Evolutionary conservation across 2,329 filamentous ascomycete genomes (phyloP).

Genomic region (Rutstroemia sp.): DNA sequence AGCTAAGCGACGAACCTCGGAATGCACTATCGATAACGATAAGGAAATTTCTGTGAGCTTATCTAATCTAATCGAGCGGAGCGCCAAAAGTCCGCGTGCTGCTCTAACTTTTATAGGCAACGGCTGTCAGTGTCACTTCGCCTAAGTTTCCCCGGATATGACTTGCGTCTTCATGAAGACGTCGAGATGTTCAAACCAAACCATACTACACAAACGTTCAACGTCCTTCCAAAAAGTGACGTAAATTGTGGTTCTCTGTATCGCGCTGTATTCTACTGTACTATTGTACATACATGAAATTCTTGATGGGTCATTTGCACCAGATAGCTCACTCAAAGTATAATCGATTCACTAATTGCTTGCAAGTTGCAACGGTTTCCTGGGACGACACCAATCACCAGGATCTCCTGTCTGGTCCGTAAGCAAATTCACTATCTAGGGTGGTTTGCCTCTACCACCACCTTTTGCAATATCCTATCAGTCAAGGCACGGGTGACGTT

Average conservation of each 20-base stretch:
- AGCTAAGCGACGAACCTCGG: not conserved
- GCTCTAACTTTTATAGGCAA: no score
- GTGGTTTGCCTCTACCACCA: not conserved
- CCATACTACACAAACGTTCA: no score
- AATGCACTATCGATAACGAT: not conserved
- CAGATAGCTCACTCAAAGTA: no score
- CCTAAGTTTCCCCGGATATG: not conserved
- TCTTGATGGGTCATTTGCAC: no score
- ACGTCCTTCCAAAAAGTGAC: no score
- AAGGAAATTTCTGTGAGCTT: not conserved
- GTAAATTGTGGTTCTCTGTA: no score
- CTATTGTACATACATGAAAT: no score
- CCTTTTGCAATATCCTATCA: not conserved
- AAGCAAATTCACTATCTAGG: not conserved
- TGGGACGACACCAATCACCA: no score
- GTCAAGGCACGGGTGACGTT: slow-evolving; percentile 4
- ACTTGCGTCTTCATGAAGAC: not conserved
- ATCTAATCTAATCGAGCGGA: not conserved
- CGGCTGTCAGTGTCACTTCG: not conserved
- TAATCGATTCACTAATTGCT: no score
- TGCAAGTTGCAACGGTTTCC: no score
- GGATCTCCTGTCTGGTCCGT: not conserved
- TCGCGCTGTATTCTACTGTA: no score
- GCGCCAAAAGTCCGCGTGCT: no score
- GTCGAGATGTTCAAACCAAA: not conserved